Conservation (phyloP, 164 flowering plant species). For the Macadamia integrifolia region DNA sequence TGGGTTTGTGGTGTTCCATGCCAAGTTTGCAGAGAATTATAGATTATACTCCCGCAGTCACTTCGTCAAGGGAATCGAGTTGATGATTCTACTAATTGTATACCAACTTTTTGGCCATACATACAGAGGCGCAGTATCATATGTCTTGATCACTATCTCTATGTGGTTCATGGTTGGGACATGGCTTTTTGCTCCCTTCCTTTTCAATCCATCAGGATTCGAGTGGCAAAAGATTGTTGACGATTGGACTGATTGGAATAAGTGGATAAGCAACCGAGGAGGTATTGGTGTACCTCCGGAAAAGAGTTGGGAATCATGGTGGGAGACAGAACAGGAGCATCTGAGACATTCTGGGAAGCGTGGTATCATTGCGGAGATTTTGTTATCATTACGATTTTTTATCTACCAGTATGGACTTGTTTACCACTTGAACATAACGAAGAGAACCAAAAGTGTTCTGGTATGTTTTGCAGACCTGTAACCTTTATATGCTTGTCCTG, state of each 20-base stretch:
- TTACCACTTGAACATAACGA: conserved; percentile 67
- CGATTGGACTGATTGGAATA: conserved; percentile 97
- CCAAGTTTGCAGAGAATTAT: too few relatives aligned
- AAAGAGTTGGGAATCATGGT: conserved; percentile 99
- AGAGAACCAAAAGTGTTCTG: conserved; percentile 47
- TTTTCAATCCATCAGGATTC: too few relatives aligned
- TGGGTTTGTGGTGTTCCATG: neutral
- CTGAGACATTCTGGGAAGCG: conserved; percentile 80
- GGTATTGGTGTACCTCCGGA: conserved; percentile 91
- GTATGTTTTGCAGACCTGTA: conserved; percentile 26
- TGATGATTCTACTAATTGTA: conserved; percentile 78
- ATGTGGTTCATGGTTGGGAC: conserved; percentile 99
- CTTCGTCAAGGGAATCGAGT: conserved; percentile 91
- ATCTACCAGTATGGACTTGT: conserved; percentile 23
- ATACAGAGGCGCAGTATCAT: conserved; percentile 64
- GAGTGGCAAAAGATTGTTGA: conserved; percentile 85
- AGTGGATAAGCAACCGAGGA: conserved; percentile 88
- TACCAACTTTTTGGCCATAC: conserved; percentile 74
- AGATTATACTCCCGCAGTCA: conserved; percentile 66
- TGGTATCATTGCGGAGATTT: conserved; percentile 67
- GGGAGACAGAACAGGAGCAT: conserved; percentile 97
- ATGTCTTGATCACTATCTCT: conserved; percentile 71
- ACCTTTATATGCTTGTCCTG: neutral
- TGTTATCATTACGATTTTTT: conserved; percentile 74
- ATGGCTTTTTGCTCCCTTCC: conserved; percentile 74